phyloP scores from a whole-genome alignment of 1,139 yeast species.

The Geotrichum bryndzae region DNA sequence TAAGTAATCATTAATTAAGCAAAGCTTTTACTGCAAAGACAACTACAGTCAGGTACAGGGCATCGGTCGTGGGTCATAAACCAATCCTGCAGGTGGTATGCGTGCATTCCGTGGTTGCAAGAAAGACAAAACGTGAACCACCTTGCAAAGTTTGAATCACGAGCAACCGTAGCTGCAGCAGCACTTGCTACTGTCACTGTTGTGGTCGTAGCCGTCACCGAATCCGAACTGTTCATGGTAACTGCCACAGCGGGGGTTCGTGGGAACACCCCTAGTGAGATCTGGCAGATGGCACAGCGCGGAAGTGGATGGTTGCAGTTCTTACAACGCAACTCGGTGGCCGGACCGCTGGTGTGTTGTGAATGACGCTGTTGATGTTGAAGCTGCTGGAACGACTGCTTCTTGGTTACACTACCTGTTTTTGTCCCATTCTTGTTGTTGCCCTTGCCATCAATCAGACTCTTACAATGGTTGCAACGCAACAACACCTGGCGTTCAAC shows the following conservation, averaged over 20 bases:
- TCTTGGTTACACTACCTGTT: neutral
- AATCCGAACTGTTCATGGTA: neutral
- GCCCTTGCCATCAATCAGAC: conserved; percentile 5
- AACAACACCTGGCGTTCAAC: conserved; percentile 70
- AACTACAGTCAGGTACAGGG: conserved; percentile 90
- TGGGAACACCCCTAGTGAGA: conserved; percentile 44
- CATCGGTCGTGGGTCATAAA: conserved; percentile 79
- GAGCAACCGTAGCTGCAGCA: conserved; percentile 19
- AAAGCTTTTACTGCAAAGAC: conserved; percentile 54
- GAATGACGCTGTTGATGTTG: neutral
- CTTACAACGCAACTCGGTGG: conserved; percentile 45
- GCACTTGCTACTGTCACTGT: conserved; percentile 6
- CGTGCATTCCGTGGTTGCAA: conserved; percentile 92
- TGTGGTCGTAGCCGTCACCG: neutral
- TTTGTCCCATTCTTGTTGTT: conserved; percentile 23
- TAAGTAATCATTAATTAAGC: neutral
- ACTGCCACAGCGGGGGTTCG: neutral
- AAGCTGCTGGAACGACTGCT: neutral
- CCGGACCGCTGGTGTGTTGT: neutral
- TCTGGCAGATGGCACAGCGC: conserved; percentile 79
- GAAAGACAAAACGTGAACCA: conserved; percentile 88
- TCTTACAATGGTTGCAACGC: conserved; percentile 74
- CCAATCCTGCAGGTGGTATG: conserved; percentile 95
- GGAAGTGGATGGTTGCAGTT: conserved; percentile 86
- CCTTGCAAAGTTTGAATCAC: conserved; percentile 27